Evolutionary conservation across 495 filamentous ascomycete species (phyloP).

Genomic region (Penicillium ochrochloron): DNA sequence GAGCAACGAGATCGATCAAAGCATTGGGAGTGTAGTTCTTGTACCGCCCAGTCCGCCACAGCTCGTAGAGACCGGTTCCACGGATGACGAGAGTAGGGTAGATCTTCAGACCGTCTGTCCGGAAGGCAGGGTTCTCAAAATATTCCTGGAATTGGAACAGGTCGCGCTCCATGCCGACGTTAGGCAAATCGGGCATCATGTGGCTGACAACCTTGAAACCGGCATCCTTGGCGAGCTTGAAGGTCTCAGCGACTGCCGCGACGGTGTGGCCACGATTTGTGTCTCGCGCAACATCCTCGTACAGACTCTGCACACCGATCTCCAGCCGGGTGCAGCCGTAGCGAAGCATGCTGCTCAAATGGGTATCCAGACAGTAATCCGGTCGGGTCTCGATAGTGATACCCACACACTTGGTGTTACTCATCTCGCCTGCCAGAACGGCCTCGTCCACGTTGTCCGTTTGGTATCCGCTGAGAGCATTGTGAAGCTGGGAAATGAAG

Average conservation of each 20-base stretch:
- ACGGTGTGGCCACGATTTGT: conserved; percentile 98
- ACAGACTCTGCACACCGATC: conserved; percentile 93
- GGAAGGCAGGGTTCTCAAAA: conserved; percentile 94
- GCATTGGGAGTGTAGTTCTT: conserved; percentile 99
- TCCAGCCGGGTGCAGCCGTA: conserved; percentile 96
- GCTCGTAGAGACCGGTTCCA: conserved; percentile 93
- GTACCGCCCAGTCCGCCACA: conserved; percentile 96
- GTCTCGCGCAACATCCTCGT: conserved; percentile 97
- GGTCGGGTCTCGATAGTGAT: conserved; percentile 98
- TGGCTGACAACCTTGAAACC: conserved; percentile 98
- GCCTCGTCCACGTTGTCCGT: conserved; percentile 93
- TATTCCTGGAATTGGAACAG: conserved; percentile 96
- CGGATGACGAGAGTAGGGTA: conserved; percentile 98
- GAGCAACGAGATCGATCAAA: conserved; percentile 90
- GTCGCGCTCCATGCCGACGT: conserved; percentile 97
- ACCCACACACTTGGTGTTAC: conserved; percentile 93
- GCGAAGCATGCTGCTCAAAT: conserved; percentile 90
- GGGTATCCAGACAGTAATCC: conserved; percentile 92
- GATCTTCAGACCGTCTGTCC: conserved; percentile 98
- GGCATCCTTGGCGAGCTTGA: conserved; percentile 92
- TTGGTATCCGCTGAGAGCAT: conserved; percentile 91
- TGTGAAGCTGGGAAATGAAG: conserved; percentile 95
- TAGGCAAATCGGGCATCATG: conserved; percentile 99
- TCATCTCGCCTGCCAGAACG: conserved; percentile 89
- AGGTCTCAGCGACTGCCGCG: conserved; percentile 90